These are phyloP conservation scores for Pseudogymnoascus sp. DNA, from an alignment of 2,329 filamentous ascomycete genomes.

Conservation along the genomic window DNA sequence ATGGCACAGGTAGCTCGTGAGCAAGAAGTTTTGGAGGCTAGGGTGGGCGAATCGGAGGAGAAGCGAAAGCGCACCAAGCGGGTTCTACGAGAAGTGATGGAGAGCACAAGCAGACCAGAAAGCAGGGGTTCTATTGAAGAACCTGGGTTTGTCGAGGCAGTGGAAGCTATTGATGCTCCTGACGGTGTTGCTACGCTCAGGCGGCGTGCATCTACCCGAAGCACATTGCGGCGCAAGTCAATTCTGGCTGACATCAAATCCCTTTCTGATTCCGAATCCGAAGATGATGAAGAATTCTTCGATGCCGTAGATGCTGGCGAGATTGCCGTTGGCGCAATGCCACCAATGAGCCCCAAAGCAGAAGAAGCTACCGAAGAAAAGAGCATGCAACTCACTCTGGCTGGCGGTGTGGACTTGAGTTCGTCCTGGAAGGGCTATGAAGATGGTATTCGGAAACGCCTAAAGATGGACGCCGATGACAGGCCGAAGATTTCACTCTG, in stretches of 20 bases:
- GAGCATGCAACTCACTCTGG: constrained; percentile 36
- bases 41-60: constrained; percentile 80
- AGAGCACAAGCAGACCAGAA: constrained; percentile 32
- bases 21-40: constrained; percentile 83
- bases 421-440: constrained; percentile 86
- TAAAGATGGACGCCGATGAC: constrained; percentile 88
- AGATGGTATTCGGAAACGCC: constrained; percentile 67
- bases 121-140: constrained; percentile 16
- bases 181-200: constrained; percentile 31
- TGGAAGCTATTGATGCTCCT: constrained; percentile 30
- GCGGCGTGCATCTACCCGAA: constrained; percentile 37
- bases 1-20: constrained; percentile 96
- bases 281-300: constrained; percentile 90
- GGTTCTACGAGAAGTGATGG: constrained; percentile 78
- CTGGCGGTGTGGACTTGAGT: constrained; percentile 55
- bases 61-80: constrained; percentile 87
- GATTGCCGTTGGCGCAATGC: constrained; percentile 70
- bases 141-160: constrained; percentile 1
- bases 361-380: constrained; percentile 30
- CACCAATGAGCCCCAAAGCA: constrained; percentile 35
- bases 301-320: constrained; percentile 92
- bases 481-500: constrained; percentile 91
- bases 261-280: constrained; percentile 67
- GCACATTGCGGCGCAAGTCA: constrained; percentile 51
- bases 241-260: constrained; percentile 64